Percentiles rank a stretch among this genome's conserved stretches.
Evolutionary conservation across 768 basidiomycete species (phyloP).

Genomic region (Serpula lacrymans): DNA sequence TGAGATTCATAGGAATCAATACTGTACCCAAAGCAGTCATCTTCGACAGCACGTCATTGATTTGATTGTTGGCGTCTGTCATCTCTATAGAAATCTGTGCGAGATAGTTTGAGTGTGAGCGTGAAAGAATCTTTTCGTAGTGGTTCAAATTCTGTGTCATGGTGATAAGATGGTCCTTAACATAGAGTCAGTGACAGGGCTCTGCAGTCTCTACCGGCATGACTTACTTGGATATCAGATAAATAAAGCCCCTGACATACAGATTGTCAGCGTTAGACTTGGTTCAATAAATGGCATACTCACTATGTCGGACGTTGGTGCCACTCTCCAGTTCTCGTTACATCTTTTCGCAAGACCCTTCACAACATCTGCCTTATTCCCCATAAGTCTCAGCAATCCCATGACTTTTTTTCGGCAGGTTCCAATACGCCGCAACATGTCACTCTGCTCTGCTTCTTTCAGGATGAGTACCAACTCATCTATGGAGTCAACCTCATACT

Average conservation of each 20-base stretch:
- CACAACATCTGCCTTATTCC: conserved; percentile 99
- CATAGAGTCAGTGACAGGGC: neutral
- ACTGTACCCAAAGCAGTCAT: conserved; percentile 97
- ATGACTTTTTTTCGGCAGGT: conserved; percentile 99
- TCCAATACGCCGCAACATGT: conserved; percentile 96
- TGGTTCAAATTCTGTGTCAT: conserved; percentile 99
- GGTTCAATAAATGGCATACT: conserved; percentile 18
- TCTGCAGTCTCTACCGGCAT: neutral
- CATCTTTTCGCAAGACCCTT: conserved; percentile 97
- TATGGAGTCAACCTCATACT: conserved; percentile 99
- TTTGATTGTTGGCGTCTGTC: conserved; percentile 99
- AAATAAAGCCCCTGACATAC: conserved; percentile 78
- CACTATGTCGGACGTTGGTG: conserved; percentile 96
- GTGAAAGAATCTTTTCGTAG: conserved; percentile 98
- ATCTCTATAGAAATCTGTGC: conserved; percentile 99
- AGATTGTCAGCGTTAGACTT: conserved; percentile 3
- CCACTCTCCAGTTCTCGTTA: conserved; percentile 98
- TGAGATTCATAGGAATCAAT: conserved; percentile 94
- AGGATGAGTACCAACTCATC: conserved; percentile 97
- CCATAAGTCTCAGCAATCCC: conserved; percentile 95
- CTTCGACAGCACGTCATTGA: conserved; percentile 97
- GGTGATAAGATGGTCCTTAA: conserved; percentile 92
- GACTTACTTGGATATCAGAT: conserved; percentile 81
- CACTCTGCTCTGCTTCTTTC: conserved; percentile 72
- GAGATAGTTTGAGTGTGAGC: conserved; percentile 98